Evolutionary conservation across 1,284 basidiomycete genomes (phyloP), one percentile per base, ranked within the genome.

Genomic region (Naganishia sp.): DNA sequence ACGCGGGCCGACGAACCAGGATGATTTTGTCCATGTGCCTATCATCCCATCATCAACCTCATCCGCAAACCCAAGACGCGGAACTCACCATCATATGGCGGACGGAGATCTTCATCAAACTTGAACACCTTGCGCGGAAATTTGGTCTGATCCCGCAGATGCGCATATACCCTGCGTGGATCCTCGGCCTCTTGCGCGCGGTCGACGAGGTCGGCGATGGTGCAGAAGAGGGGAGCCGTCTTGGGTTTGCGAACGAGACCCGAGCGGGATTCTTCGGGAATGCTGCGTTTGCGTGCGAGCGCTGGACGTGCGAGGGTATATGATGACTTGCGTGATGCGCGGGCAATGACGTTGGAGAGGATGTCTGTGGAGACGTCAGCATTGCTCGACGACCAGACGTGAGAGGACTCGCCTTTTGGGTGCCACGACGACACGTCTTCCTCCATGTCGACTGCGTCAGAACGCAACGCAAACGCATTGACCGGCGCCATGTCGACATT

Each of bases 81-180:
- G n/a, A 5, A 49, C 71, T 71, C 49, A 73, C 76, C 79, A 39
- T 68, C 69, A 65, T 80, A 80, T 2, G 79, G 78, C 9, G 79
- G 79, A 49, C 79, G 71, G 11, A 70, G 64, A 66, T 80, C 77
- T 52, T 77, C 74, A 54, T 77, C 75, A 65, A 80, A 80, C 2
- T 76, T 74, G 10, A 80, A 65, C 3, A 73, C 74, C 71, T 80
- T 80, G 73, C 75, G 75, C 1, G 78, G 78, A 65, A 75, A 80
- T 55, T 70, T 72, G 13, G 56, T 44, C n/a, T 63, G 64, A 56
- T 79, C 72, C 15, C 69, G 63, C 25, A 80, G 67, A 52, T 76
- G 72, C 16, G 69, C 68, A 18, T 77, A 68, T 1, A 80, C 75
- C 31, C 68, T 68, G 11, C 78, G 71, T 0, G 79, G 78, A 69